Percentiles rank a stretch among this genome's conserved stretches.
These are phyloP conservation scores for Phytopythium cucurbitacearum DNA, from an alignment of 352 stramenopile genomes.

Conservation along the genomic window DNA sequence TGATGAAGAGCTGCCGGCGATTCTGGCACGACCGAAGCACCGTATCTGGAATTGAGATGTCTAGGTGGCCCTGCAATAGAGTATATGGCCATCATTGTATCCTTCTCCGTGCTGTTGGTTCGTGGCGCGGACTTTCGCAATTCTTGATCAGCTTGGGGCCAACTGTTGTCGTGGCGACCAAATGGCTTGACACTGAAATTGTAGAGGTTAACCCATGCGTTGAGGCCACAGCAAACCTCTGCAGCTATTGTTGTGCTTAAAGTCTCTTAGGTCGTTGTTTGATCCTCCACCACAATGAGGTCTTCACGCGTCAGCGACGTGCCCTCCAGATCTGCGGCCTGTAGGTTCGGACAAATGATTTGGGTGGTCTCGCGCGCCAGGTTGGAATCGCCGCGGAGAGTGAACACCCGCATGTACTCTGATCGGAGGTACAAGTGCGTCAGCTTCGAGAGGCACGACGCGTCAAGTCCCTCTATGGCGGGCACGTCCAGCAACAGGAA, in stretches of 20 bases:
- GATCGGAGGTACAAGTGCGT: slow-evolving; percentile 52
- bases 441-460: slow-evolving; percentile 63
- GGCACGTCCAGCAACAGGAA: slow-evolving; percentile 43
- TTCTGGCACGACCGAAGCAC: slow-evolving; percentile 26
- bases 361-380: slow-evolving; percentile 27
- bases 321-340: slow-evolving; percentile 33
- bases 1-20: slow-evolving; percentile 13
- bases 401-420: slow-evolving; percentile 29
- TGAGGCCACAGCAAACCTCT: too few relatives aligned
- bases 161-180: too few relatives aligned
- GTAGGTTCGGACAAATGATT: slow-evolving; percentile 39
- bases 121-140: too few relatives aligned
- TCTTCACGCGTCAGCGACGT: slow-evolving; percentile 34
- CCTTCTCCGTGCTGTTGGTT: too few relatives aligned
- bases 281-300: slow-evolving; percentile 17
- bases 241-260: too few relatives aligned
- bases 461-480: slow-evolving; percentile 23
- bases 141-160: too few relatives aligned
- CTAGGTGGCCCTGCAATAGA: neutral
- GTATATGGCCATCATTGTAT: too few relatives aligned
- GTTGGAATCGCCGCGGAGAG: slow-evolving; percentile 39
- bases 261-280: neutral
- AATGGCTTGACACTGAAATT: neutral
- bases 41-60: slow-evolving; percentile 26
- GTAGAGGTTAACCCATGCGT: neutral